Evolutionary conservation across 2,329 filamentous ascomycete species (phyloP).

Genomic region (Dothideomycetidae sp.): DNA sequence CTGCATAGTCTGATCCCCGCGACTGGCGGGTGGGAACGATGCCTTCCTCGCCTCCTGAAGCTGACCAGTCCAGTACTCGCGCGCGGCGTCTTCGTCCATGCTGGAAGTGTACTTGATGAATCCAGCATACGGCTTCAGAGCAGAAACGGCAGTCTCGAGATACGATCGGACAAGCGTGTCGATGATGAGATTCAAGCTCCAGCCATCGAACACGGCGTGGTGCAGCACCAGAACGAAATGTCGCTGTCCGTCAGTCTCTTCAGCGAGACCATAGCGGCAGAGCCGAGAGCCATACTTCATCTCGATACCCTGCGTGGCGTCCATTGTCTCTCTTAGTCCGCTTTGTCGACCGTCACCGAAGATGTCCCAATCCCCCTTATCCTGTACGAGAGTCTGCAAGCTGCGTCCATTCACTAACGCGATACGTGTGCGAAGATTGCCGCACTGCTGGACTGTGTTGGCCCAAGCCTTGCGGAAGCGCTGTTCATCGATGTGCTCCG

Average conservation of each 20-base stretch:
- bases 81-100: slow-evolving; percentile 1
- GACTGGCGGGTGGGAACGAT: slow-evolving; percentile 24
- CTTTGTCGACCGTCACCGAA: slow-evolving; percentile 15
- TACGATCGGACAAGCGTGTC: neutral
- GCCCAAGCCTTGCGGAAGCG: slow-evolving; percentile 26
- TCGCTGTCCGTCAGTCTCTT: neutral
- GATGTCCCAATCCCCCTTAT: slow-evolving; percentile 19
- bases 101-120: slow-evolving; percentile 19
- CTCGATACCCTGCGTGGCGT: slow-evolving; percentile 20
- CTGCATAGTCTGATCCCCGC: neutral
- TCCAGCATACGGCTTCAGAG: neutral
- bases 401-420: slow-evolving; percentile 6
- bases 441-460: slow-evolving; percentile 11
- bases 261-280: slow-evolving; percentile 19
- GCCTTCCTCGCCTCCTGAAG: slow-evolving; percentile 12
- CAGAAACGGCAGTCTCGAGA: neutral
- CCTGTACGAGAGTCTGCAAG: slow-evolving; percentile 8
- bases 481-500: slow-evolving; percentile 19
- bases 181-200: slow-evolving; percentile 1
- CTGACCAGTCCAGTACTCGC: slow-evolving; percentile 2
- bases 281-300: slow-evolving; percentile 28
- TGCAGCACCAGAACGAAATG: slow-evolving; percentile 24
- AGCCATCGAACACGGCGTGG: slow-evolving; percentile 23
- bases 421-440: slow-evolving; percentile 23
- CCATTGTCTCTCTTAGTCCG: slow-evolving; percentile 21